Conservation (phyloP, 805 yeast genomes). For the Metschnikowia picachoensis region DNA sequence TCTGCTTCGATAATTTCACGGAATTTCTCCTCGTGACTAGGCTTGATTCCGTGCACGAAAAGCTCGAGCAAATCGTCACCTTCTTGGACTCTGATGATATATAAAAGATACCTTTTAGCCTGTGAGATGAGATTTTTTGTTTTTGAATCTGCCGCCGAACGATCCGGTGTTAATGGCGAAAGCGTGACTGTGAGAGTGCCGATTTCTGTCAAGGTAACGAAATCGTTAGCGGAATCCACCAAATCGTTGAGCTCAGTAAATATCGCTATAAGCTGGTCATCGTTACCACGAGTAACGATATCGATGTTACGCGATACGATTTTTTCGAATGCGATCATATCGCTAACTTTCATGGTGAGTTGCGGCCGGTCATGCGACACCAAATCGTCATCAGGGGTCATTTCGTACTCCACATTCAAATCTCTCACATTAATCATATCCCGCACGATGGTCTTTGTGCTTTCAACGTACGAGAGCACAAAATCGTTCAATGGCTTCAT, state of each 20-base stretch:
- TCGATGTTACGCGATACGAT: conserved; percentile 41
- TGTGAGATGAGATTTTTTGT: conserved; percentile 60
- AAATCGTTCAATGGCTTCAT: conserved; percentile 79
- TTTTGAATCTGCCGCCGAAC: conserved; percentile 51
- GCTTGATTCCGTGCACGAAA: conserved; percentile 60
- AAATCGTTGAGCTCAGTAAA: conserved; percentile 40
- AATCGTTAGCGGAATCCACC: conserved; percentile 34
- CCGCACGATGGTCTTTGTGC: conserved; percentile 43
- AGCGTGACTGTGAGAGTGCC: conserved; percentile 54
- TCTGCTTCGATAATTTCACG: conserved; percentile 51
- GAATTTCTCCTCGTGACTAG: conserved; percentile 67
- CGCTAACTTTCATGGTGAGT: conserved; percentile 41
- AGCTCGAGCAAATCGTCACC: conserved; percentile 65
- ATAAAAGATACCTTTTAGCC: conserved; percentile 77
- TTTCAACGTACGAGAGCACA: conserved; percentile 48
- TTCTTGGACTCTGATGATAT: conserved; percentile 79
- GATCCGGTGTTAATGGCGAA: conserved; percentile 48
- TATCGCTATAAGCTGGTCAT: conserved; percentile 52
- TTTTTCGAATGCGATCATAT: conserved; percentile 44
- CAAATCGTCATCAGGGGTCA: conserved; percentile 68
- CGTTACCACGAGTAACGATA: conserved; percentile 43
- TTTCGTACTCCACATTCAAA: conserved; percentile 55
- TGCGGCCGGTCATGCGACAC: conserved; percentile 44
- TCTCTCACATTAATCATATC: conserved; percentile 51
- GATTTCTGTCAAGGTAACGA: conserved; percentile 48